Evolutionary conservation across 2,329 filamentous ascomycete genomes (phyloP), one percentile per base, ranked within the genome.

Genomic region (Epichloe coenophiala): DNA sequence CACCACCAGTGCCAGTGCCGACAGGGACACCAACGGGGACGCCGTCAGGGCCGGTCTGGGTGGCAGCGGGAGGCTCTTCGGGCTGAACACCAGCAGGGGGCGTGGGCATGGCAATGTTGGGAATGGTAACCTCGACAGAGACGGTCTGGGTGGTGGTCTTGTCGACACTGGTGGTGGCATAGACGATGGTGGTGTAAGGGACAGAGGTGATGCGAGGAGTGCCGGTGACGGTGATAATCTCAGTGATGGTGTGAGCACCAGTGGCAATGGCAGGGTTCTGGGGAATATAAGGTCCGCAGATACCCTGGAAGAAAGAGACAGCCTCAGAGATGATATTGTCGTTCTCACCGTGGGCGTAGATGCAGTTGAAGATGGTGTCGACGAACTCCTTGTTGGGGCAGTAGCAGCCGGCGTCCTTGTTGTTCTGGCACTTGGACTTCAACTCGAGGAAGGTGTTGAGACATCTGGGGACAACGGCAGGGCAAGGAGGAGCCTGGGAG

Each of bases 211-310:
- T 67, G 52, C 73, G 75, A 51, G 77, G 78, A 23, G 71, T 70
- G 44, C 72, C 65, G 13, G 72, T 71, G 53, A 73, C 71, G 35
- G 77, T 76, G 61, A 80, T 73, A 67, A 83, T 77, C 50, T 74
- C 75, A 59, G 80, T 79, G 64, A 80, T 71, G 39, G 75, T 73
- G 23, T 85, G 80, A 58, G 88, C 81, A 55, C 78, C 81, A 47
- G 86, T 94, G 62, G 88, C 79, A 61, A 97, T 86, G 56, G 76
- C 86, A n/a, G 90, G 88, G 78, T 96, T 95, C 64, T 77, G 60
- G 15, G 77, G 73, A 37, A 88, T 77, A 68, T 84, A 83, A 49
- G 77, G 71, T 52, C 86, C 88, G 72, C 91, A 97, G 70, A 97
- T 87, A 65, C 90, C 90, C 68, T 90, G 84, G 75, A 96, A 84